These are phyloP conservation scores for Rhizopogon vinicolor DNA, from an alignment of 768 basidiomycete genomes.

Conservation along the genomic window DNA sequence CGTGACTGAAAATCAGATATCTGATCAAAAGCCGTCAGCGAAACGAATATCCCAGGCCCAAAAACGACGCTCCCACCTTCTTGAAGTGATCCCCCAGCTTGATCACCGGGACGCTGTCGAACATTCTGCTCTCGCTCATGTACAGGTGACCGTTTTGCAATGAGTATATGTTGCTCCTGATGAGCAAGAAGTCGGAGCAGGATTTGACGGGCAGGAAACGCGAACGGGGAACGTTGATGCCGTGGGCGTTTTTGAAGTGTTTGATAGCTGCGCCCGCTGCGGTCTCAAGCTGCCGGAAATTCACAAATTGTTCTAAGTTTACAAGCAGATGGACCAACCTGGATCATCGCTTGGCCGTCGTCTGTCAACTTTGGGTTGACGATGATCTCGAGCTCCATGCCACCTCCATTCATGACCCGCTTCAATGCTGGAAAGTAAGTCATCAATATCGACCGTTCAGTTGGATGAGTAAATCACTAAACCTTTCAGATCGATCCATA, in stretches of 20 bases:
- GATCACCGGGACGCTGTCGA: conserved; percentile 88
- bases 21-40: conserved; percentile 24
- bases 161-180: conserved; percentile 92
- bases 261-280: conserved; percentile 94
- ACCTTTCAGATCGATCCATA: conserved; percentile 79
- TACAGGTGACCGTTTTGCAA: conserved; percentile 84
- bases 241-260: conserved; percentile 88
- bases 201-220: conserved; percentile 92
- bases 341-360: conserved; percentile 81
- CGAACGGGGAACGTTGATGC: conserved; percentile 90
- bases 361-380: conserved; percentile 88
- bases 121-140: conserved; percentile 80
- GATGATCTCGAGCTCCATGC: conserved; percentile 92
- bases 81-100: conserved; percentile 97
- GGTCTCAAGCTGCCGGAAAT: conserved; percentile 60
- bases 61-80: conserved; percentile 50
- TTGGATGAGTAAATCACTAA: conserved; percentile 9
- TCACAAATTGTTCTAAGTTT: conserved; percentile 1
- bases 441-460: neutral
- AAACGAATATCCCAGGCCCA: neutral
- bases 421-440: conserved; percentile 60
- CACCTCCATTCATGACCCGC: conserved; percentile 81
- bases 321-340: conserved; percentile 33
- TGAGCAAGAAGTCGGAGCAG: conserved; percentile 83
- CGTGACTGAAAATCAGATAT: conserved; percentile 89